Conservation (phyloP, 305 asterid species). For the Andrographis paniculata region DNA sequence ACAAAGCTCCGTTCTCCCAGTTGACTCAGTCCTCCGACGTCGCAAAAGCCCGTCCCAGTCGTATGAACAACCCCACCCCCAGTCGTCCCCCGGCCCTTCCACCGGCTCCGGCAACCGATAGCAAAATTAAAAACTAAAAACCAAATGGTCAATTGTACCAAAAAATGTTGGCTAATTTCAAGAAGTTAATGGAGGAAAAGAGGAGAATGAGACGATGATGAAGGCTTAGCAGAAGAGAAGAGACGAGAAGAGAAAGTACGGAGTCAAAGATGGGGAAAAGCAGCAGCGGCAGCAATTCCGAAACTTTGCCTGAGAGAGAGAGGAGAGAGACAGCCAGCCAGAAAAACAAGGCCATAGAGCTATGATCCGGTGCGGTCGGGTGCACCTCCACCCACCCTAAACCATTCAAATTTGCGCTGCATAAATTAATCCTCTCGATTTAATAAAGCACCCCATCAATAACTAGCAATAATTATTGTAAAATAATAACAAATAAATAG, state of each 20-base stretch:
- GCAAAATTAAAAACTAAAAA: slow-evolving; percentile 13
- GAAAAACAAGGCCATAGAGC: slow-evolving; percentile 12
- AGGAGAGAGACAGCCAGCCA: slow-evolving; percentile 6
- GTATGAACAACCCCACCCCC: slow-evolving; percentile 4
- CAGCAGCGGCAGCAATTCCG: slow-evolving; percentile 30
- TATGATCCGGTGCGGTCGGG: slow-evolving; percentile 23
- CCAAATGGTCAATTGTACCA: not conserved
- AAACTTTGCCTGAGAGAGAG: slow-evolving; percentile 28
- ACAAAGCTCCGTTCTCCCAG: slow-evolving; percentile 12
- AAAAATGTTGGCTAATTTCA: slow-evolving; percentile 6
- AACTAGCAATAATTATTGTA: too few species aligned
- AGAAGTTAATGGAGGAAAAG: slow-evolving; percentile 13
- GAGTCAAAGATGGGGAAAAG: slow-evolving; percentile 37
- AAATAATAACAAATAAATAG: too few species aligned
- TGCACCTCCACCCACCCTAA: slow-evolving; percentile 12
- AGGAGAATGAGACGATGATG: slow-evolving; percentile 9
- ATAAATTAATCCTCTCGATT: too few species aligned
- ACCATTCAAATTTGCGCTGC: too few species aligned
- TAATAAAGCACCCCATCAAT: too few species aligned
- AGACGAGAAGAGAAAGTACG: slow-evolving; percentile 9
- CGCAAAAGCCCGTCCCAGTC: not conserved
- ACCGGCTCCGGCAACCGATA: slow-evolving; percentile 4
- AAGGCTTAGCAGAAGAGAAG: slow-evolving; percentile 3
- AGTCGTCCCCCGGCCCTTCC: not conserved
- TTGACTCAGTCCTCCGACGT: slow-evolving; percentile 15